Base-by-base conservation (phyloP, 1,284 basidiomycete genomes). In the Irpex sp. region DNA sequence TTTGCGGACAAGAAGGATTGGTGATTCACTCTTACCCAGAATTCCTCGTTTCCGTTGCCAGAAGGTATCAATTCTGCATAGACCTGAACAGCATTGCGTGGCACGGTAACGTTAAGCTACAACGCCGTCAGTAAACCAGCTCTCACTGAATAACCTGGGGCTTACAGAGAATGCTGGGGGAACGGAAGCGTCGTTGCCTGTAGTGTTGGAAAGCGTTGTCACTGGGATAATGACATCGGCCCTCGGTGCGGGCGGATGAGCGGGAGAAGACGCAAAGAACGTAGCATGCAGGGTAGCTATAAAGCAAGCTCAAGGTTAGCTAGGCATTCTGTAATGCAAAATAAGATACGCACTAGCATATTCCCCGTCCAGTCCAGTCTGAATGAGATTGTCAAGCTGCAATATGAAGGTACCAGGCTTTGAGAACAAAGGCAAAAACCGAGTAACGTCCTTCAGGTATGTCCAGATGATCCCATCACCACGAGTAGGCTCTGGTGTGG, bases 401-500 rank as follows among this genome's bases (percentile, higher is more conserved):
- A 93, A 75, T 61, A 91, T 86, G 68, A 92, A 87, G 0, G 82
- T 82, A 11, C 90, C 89, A 0, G 83, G 75, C 64, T 85, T 80
- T 1, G 84, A 78, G 71, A 92, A 92, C 36, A 92, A 79, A 2
- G 88, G 89, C 4, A 81, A 83, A 66, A 87, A 93, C 44, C 85
- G 84, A 8, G 89, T 89, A 31, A 88, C 88, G 68, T 92, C 91
- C 71, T 92, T 93, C 69, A 85, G 73, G 68, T 89, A 87, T 0
- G 89, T 91, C 91, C 90, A 93, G 59, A 91, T 85, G 65, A 92
- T 91, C 3, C 91, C 91, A 58, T 85, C 80, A 1, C 81, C 84
- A 11, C 69, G 65, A 0, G 86, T 88, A 0, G 91, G 91, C 71
- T 93, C 91, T 0, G 91, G 87, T 13, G 91, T 93, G 0, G 89